These are phyloP conservation scores for Hypomontagnella submonticulosa DNA, from an alignment of 495 filamentous ascomycete genomes.

Conservation along the genomic window DNA sequence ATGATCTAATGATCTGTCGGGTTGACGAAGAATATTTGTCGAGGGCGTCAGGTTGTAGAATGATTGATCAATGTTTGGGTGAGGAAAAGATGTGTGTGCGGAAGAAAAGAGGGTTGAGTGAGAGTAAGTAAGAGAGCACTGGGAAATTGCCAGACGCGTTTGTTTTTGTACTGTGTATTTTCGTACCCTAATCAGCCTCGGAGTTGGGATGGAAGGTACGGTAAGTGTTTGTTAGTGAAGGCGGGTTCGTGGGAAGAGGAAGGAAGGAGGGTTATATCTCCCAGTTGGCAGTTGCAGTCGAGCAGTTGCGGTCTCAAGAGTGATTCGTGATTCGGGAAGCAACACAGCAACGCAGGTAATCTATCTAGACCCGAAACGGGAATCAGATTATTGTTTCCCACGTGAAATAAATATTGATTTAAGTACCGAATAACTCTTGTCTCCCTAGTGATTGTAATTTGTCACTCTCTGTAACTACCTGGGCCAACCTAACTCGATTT, in stretches of 20 bases:
- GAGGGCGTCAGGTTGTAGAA: constrained; percentile 16
- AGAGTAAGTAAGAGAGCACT: constrained; percentile 2
- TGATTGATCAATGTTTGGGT: constrained; percentile 6
- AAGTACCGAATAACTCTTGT: constrained; percentile 2
- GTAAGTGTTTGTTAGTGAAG: constrained; percentile 37
- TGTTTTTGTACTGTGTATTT: constrained; percentile 5
- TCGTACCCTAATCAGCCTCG: constrained; percentile 10
- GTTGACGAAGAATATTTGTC: constrained; percentile 37
- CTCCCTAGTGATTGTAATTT: constrained; percentile 1
- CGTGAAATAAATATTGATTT: too few relatives aligned
- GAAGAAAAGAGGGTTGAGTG: constrained; percentile 4
- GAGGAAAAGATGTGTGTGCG: constrained; percentile 1
- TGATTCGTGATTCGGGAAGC: constrained; percentile 24
- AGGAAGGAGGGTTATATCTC: constrained; percentile 35
- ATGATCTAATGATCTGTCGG: constrained; percentile 26
- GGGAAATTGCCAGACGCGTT: constrained; percentile 20
- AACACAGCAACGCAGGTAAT: constrained; percentile 1
- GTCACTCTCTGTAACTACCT: neutral
- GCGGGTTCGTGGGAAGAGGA: constrained; percentile 15
- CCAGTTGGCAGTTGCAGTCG: neutral
- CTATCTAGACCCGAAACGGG: constrained; percentile 29
- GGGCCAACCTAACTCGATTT: neutral
- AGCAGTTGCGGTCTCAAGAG: neutral
- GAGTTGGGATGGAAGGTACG: constrained; percentile 14
- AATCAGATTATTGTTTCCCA: neutral